Percentiles rank a stretch among this genome's conserved stretches.
These are phyloP conservation scores for Peronospora belbahrii DNA, from an alignment of 352 stramenopile species.

Conservation along the genomic window DNA sequence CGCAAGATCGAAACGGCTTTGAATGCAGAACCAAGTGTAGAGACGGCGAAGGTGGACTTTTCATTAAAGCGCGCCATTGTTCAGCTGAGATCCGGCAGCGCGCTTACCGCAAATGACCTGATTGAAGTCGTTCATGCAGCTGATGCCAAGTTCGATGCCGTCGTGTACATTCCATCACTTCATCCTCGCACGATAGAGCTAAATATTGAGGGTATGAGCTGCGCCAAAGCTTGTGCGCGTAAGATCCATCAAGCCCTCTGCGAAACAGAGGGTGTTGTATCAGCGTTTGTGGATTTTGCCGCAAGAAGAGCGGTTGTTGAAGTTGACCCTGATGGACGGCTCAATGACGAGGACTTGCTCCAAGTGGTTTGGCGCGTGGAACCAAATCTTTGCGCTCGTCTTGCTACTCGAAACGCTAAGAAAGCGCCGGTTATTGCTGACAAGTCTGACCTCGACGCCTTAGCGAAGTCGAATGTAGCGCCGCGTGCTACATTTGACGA, in stretches of 20 bases:
- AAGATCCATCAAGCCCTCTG: slow-evolving; percentile 65
- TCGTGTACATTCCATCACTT: slow-evolving; percentile 27
- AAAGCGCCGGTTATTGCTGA: not conserved
- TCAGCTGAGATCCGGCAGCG: slow-evolving; percentile 41
- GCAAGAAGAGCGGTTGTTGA: slow-evolving; percentile 52
- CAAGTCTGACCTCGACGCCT: not conserved
- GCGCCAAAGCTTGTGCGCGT: slow-evolving; percentile 51
- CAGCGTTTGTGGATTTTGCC: slow-evolving; percentile 59
- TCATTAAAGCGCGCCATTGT: slow-evolving; percentile 50
- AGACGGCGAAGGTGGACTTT: slow-evolving; percentile 65
- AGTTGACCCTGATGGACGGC: slow-evolving; percentile 43
- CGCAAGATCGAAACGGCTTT: slow-evolving; percentile 64
- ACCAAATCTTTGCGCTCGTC: slow-evolving; percentile 19
- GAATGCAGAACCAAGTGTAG: slow-evolving; percentile 35
- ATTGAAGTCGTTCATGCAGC: slow-evolving; percentile 42
- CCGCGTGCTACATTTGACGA: slow-evolving; percentile 16
- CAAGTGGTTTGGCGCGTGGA: slow-evolving; percentile 31
- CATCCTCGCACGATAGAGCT: slow-evolving; percentile 37
- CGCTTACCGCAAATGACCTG: slow-evolving; percentile 44
- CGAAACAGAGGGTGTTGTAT: slow-evolving; percentile 51
- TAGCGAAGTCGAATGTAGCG: slow-evolving; percentile 7
- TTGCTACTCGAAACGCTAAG: slow-evolving; percentile 9
- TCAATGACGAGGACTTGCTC: slow-evolving; percentile 59
- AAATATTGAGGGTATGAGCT: slow-evolving; percentile 61
- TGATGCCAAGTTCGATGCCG: slow-evolving; percentile 61